phyloP scores from a whole-genome alignment of 306 rosid species.

The Quercus parvula region DNA sequence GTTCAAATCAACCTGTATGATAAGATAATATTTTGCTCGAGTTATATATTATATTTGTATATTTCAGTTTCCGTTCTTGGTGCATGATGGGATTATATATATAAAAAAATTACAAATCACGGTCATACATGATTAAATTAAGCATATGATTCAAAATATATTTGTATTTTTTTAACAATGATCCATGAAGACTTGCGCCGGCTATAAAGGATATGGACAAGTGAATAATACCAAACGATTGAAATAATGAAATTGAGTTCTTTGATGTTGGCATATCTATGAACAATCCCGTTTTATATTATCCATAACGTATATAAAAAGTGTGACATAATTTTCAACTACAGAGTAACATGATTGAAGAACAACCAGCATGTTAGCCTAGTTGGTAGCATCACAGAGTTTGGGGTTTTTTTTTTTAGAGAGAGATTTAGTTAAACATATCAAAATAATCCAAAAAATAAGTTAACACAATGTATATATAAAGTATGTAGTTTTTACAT shows the following conservation, averaged over 20 bases:
- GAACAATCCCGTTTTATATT: not conserved
- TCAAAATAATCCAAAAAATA: too few species aligned
- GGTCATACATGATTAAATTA: not conserved
- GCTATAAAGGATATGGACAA: slow-evolving; percentile 24
- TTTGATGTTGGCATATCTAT: not conserved
- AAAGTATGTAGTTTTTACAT: too few species aligned
- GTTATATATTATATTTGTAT: too few species aligned
- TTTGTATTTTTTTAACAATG: not conserved
- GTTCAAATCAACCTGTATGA: not conserved
- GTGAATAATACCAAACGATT: slow-evolving; percentile 10
- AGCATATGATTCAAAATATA: not conserved
- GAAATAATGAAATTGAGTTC: not conserved
- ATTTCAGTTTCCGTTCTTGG: not conserved
- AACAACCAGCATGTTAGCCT: not conserved
- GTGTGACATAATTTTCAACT: not conserved
- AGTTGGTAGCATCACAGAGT: not conserved
- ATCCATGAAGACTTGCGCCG: slow-evolving; percentile 14
- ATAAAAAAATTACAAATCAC: not conserved
- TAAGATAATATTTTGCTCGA: not conserved
- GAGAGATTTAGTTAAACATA: too few species aligned
- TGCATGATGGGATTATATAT: slow-evolving; percentile 3
- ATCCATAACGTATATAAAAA: not conserved
- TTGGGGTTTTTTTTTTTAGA: too few species aligned
- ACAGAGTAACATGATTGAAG: not conserved
- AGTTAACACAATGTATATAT: too few species aligned